Conservation (phyloP, 495 filamentous ascomycete species). For the Tuber calosporum region DNA sequence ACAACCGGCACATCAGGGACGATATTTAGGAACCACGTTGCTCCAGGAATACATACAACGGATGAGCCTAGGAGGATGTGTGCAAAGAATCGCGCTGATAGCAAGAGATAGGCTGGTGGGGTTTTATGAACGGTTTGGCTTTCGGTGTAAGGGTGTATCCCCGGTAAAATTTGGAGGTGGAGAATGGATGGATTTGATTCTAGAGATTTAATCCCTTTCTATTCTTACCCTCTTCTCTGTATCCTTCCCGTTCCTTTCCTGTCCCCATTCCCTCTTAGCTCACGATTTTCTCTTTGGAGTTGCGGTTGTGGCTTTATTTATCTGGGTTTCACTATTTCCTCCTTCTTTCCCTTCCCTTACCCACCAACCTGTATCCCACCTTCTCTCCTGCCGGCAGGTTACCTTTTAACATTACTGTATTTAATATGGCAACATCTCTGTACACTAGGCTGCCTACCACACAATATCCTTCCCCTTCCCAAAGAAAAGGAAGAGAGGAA, state of each 20-base stretch:
- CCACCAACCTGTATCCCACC: not conserved
- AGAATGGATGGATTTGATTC: slow-evolving; percentile 69
- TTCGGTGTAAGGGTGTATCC: slow-evolving; percentile 61
- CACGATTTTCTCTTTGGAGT: not conserved
- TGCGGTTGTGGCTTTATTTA: not conserved
- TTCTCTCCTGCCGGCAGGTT: not conserved
- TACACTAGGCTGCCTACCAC: not conserved
- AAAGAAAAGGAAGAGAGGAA: not conserved
- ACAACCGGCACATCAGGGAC: slow-evolving; percentile 63
- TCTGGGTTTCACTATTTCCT: not conserved
- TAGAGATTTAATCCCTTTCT: slow-evolving; percentile 13
- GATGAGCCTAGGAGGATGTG: slow-evolving; percentile 54
- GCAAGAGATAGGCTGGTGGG: slow-evolving; percentile 63
- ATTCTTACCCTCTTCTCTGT: not conserved
- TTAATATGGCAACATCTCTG: not conserved
- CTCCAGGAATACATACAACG: slow-evolving; percentile 69
- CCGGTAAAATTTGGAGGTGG: slow-evolving; percentile 62
- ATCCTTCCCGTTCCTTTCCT: not conserved
- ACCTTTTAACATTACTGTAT: not conserved
- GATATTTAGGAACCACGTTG: slow-evolving; percentile 67
- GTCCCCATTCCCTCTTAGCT: not conserved
- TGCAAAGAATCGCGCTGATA: slow-evolving; percentile 67
- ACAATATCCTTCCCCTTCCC: not conserved
- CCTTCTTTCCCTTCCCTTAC: not conserved
- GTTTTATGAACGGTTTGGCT: slow-evolving; percentile 75